A percentile compares a stretch with the other conserved stretches of the same genome.
Conservation (phyloP, 306 rosid genomes). For the Spatholobus suberectus region DNA sequence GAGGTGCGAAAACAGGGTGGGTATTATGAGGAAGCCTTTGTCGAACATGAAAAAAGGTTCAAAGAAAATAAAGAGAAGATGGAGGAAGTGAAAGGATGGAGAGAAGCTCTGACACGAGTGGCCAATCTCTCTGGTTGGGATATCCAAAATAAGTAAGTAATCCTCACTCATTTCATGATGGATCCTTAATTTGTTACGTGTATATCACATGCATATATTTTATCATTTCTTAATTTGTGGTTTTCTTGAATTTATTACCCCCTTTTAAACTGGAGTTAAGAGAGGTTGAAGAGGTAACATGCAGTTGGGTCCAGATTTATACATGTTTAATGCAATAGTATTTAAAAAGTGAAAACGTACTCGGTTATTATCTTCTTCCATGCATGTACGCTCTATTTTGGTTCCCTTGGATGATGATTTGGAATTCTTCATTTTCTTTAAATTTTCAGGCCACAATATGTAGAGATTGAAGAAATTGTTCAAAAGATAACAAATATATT, state of each 20-base stretch:
- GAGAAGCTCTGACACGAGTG: not conserved
- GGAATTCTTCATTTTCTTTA: not conserved
- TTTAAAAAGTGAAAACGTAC: not conserved
- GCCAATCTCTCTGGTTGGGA: not conserved
- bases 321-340: too few relatives aligned
- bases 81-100: not conserved
- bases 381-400: not conserved
- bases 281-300: too few relatives aligned
- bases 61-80: not conserved
- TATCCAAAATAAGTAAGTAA: too few relatives aligned
- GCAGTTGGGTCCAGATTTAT: too few relatives aligned
- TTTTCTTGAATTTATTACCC: too few relatives aligned
- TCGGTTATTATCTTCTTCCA: not conserved
- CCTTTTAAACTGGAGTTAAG: too few relatives aligned
- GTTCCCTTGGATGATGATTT: not conserved
- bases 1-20: not conserved
- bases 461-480: not conserved
- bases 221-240: too few relatives aligned
- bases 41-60: not conserved
- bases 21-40: not conserved
- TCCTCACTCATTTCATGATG: too few relatives aligned
- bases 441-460: not conserved
- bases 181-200: too few relatives aligned
- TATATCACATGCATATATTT: too few relatives aligned
- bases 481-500: not conserved